These are phyloP conservation scores for Chimonanthus salicifolius DNA, from an alignment of 164 flowering plant genomes.

Conservation along the genomic window DNA sequence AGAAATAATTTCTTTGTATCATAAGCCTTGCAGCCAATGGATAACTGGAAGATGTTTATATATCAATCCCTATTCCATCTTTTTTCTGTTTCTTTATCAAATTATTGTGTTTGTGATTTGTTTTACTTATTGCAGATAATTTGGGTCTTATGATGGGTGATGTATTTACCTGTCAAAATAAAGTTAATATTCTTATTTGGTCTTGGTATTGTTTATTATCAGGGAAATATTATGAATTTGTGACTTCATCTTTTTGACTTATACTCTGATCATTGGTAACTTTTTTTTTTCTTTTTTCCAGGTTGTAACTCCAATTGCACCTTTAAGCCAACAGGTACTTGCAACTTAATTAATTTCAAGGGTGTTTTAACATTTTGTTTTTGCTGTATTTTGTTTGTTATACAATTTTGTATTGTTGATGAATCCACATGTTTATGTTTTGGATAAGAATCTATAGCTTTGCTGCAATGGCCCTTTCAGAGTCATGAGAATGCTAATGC, in stretches of 20 bases:
- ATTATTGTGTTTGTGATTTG: neutral
- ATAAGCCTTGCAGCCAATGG: neutral
- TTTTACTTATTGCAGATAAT: neutral
- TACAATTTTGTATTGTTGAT: neutral
- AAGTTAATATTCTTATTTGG: too few species aligned
- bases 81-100: neutral
- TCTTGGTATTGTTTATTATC: too few species aligned
- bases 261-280: neutral
- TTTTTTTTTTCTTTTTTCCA: conserved; percentile 23
- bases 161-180: too few species aligned
- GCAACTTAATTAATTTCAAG: neutral
- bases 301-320: conserved; percentile 97
- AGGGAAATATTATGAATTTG: too few species aligned
- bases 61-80: neutral
- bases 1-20: neutral
- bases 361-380: neutral
- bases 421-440: neutral
- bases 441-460: neutral
- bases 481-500: neutral
- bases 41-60: neutral
- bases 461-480: neutral
- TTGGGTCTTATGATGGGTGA: neutral
- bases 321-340: conserved; percentile 92
- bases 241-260: neutral
- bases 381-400: neutral